These are phyloP conservation scores for Huntiella savannae DNA, from an alignment of 2,329 filamentous ascomycete genomes.

Conservation along the genomic window DNA sequence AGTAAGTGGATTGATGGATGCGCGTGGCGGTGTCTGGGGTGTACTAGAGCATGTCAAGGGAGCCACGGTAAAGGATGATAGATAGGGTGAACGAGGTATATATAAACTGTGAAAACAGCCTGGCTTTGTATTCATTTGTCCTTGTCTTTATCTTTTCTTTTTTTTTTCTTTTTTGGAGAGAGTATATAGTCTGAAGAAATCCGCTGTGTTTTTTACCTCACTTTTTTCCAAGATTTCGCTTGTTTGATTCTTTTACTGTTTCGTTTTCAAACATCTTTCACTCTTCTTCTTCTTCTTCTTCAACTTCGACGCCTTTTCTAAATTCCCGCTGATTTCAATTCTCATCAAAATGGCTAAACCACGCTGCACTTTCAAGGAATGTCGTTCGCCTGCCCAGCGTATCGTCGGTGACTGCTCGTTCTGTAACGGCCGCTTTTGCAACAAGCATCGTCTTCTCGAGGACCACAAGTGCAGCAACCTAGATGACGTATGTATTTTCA, in stretches of 20 bases:
- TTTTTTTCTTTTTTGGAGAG: background rate
- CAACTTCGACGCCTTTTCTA: background rate
- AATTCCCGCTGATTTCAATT: background rate
- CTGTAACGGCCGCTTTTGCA: conserved; percentile 85
- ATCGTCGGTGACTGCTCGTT: conserved; percentile 95
- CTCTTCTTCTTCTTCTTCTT: background rate
- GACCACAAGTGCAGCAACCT: conserved; percentile 84
- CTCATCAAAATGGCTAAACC: conserved; percentile 43
- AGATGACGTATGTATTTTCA: conserved; percentile 60
- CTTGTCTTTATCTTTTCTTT: conserved; percentile 1
- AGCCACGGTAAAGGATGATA: background rate
- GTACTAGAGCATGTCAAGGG: no score
- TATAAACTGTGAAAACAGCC: background rate
- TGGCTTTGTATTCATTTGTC: background rate
- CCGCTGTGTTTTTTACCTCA: background rate
- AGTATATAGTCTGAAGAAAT: background rate
- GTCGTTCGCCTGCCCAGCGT: conserved; percentile 69
- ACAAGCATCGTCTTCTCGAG: conserved; percentile 83
- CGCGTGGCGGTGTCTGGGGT: no score
- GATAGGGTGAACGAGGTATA: conserved; percentile 1
- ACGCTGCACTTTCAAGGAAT: conserved; percentile 76
- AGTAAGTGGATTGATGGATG: no score
- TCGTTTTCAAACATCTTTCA: background rate
- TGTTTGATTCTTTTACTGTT: conserved; percentile 1
- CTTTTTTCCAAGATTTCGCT: background rate